Evolutionary conservation across 2,329 filamentous ascomycete genomes (phyloP), one percentile per base, ranked within the genome.

Genomic region (Pseudogymnoascus sp.): DNA sequence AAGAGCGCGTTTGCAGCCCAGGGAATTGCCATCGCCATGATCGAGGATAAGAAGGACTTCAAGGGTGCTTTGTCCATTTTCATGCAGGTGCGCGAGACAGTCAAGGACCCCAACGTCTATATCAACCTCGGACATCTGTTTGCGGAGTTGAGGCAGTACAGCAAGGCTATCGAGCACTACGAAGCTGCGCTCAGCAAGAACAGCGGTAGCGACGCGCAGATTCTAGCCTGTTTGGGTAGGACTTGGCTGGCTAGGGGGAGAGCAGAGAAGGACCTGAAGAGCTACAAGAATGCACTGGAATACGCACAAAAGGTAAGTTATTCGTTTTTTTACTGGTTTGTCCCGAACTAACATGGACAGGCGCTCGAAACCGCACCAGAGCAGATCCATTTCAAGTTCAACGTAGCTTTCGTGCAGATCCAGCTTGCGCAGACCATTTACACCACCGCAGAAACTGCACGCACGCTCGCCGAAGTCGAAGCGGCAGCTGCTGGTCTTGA

Each of bases 1-100:
- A 92, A 88, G 76, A 99, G 97, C 68, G 93, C 94, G 0, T 96
- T 96, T 72, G 95, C 95, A 6, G 94, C 94, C 1, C 94, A 99
- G 72, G 94, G 95, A 64, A 86, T 99, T 66, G 94, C 90, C 11
- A 97, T 99, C 71, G 92, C 93, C 7, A 79, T 99, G 29, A 87
- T 94, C 0, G 94, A 99, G 73, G 93, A 97, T 73, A 94, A 89
- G 77, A 97, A 94, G 74, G 92, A 97, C 69, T 87, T 86, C 74
- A 86, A 86, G 66, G 83, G 83, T 24, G 93, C 92, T 2, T 82
- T 99, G 50, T 84, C 91, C 59, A 90, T 99, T 66, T 90, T 99
- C 72, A 85, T 91, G 66, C 94, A 94, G 73, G 84, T 97, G 66
- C 87, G 90, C 59, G 94, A 97, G 69, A 96, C 92, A 0, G 75